These are phyloP conservation scores for Adenanthera pavonina DNA, from an alignment of 306 rosid species.

Conservation along the genomic window DNA sequence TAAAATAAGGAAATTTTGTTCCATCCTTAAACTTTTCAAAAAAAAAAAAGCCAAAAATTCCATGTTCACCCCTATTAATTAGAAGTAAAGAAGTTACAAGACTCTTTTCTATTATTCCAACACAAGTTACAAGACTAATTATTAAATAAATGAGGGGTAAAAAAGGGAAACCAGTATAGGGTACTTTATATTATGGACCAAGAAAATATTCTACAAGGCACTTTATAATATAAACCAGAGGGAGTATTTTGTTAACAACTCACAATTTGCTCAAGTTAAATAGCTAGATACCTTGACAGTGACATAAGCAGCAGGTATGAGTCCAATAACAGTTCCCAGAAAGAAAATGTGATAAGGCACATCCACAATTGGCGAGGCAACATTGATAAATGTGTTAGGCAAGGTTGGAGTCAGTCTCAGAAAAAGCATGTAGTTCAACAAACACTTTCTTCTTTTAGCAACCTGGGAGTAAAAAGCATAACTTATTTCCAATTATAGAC, in stretches of 20 bases:
- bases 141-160: too few species aligned
- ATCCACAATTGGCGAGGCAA: slow-evolving; percentile 95
- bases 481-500: slow-evolving; percentile 1
- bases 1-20: too few species aligned
- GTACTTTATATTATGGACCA: too few species aligned
- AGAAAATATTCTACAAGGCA: too few species aligned
- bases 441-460: slow-evolving; percentile 72
- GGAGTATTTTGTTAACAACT: not conserved
- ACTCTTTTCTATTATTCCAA: too few species aligned
- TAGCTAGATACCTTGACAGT: slow-evolving; percentile 80
- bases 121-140: too few species aligned
- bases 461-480: slow-evolving; percentile 61
- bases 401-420: slow-evolving; percentile 91
- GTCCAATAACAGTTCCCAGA: slow-evolving; percentile 78
- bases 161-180: too few species aligned
- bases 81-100: too few species aligned
- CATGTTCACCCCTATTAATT: too few species aligned
- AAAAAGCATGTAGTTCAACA: slow-evolving; percentile 96
- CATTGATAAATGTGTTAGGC: slow-evolving; percentile 93
- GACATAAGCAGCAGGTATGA: slow-evolving; percentile 91
- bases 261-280: slow-evolving; percentile 8
- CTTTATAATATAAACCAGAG: too few species aligned
- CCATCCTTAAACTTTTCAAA: too few species aligned
- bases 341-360: slow-evolving; percentile 93
- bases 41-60: too few species aligned